phyloP scores from a whole-genome alignment of 306 rosid species.

The Geum urbanum region DNA sequence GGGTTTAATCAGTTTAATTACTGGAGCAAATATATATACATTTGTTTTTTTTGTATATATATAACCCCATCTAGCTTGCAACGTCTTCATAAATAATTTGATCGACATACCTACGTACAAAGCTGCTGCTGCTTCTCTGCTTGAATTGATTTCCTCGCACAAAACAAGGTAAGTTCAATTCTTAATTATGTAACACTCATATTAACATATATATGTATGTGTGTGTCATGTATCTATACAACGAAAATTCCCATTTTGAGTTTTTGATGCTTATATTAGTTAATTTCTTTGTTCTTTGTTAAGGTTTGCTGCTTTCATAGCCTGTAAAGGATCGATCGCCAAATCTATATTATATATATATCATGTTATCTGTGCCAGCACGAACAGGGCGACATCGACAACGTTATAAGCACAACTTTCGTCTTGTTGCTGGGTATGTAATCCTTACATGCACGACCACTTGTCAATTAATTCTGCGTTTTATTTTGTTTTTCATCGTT shows the following conservation, averaged over 20 bases:
- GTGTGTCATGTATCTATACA: background rate
- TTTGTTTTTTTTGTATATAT: background rate
- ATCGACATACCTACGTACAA: background rate
- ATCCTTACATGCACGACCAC: background rate
- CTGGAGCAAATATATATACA: background rate
- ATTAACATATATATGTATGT: too few relatives aligned
- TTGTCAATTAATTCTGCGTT: background rate
- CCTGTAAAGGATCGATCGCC: background rate
- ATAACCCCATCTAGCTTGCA: background rate
- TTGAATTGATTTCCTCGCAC: background rate
- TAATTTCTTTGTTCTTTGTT: background rate
- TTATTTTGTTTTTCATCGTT: background rate
- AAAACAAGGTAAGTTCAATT: background rate
- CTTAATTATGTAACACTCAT: background rate
- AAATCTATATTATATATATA: background rate
- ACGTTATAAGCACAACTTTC: constrained; percentile 63
- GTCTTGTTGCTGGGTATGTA: constrained; percentile 83
- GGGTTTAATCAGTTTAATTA: background rate
- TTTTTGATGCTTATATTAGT: too few relatives aligned
- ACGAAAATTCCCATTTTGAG: background rate
- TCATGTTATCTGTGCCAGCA: constrained; percentile 50
- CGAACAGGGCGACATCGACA: constrained; percentile 72
- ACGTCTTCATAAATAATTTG: background rate
- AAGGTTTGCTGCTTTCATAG: constrained; percentile 2
- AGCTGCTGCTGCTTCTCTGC: background rate